Evolutionary conservation across 202 grass and related monocot genomes (phyloP).

Genomic region (Bolboschoenoplectus hybrid): DNA sequence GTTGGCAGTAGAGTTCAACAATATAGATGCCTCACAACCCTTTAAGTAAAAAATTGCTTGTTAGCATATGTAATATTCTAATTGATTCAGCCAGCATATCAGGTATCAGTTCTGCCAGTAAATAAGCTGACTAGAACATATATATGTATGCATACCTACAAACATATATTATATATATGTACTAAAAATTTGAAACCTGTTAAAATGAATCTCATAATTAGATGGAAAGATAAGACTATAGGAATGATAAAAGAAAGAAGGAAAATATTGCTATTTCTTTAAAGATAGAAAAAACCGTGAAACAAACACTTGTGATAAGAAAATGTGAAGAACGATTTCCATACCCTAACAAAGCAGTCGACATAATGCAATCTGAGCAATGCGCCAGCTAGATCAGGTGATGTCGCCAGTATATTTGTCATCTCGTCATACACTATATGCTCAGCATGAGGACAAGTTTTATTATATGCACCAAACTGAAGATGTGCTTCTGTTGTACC

Average conservation of each 20-base stretch:
- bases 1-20: conserved; percentile 51
- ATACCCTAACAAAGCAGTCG: conserved; percentile 76
- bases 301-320: not conserved
- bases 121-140: not conserved
- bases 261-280: conserved; percentile 9
- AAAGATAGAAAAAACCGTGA: not conserved
- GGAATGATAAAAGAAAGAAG: not conserved
- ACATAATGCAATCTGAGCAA: conserved; percentile 79
- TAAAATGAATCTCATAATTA: not conserved
- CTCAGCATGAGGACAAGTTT: conserved; percentile 26
- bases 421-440: conserved; percentile 34
- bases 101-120: conserved; percentile 5
- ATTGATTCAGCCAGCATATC: not conserved
- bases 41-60: conserved; percentile 10
- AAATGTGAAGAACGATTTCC: not conserved
- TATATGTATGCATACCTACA: not conserved
- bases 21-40: conserved; percentile 81
- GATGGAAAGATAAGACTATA: not conserved
- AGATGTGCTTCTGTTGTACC: conserved; percentile 34
- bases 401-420: conserved; percentile 24
- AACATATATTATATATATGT: not conserved
- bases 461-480: conserved; percentile 31
- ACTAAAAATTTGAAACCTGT: not conserved
- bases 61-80: not conserved
- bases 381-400: conserved; percentile 45